Evolutionary conservation across 441 rosid species (phyloP), one percentile per base, ranked within the genome.

Genomic region (Geranium incanum): DNA sequence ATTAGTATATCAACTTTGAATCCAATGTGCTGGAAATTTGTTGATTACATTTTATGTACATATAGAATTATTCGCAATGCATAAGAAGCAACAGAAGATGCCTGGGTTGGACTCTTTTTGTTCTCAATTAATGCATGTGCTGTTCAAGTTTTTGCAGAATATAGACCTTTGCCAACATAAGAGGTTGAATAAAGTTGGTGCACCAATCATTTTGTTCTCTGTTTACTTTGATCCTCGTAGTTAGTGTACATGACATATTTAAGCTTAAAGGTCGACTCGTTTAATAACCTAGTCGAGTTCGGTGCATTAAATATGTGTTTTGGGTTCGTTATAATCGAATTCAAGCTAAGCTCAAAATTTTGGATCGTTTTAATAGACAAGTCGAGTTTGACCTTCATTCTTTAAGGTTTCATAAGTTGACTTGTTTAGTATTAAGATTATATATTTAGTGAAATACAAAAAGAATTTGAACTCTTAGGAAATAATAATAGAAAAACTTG

Each of bases 31-130:
- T 0, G 19, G 13, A 55, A 15, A 55, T 55, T 55, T 55, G 62
- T 55, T 55, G 7, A 55, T 55, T 55, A 55, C 62, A 55, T 55
- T 55, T 28, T 55, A 13, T 55, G 62, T 55, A 55, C 62, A 55
- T 55, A 55, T n/a, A 15, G 1, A 5, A 55, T 55, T 41, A 55
- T 55, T 55, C 62, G 0, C 15, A 9, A 6, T 55, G 62, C 15
- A 55, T 55, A 16, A 55, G 19, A 55, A 55, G 62, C 62, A 55
- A 15, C 62, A 55, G 2, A 15, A 55, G 59, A 50, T 13, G 59
- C 16, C 1, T 50, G 59, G 18, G 4, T 50, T 55, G 18, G 21
- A 55, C 15, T 55, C 62, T 55, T 15, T 16, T 55, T 12, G 62
- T 55, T 55, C 62, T 55, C 19, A n/a, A 55, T 15, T n/a, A 18